Base-by-base conservation (phyloP, 2,329 filamentous ascomycete genomes). In the Colletotrichum chrysophilum region DNA sequence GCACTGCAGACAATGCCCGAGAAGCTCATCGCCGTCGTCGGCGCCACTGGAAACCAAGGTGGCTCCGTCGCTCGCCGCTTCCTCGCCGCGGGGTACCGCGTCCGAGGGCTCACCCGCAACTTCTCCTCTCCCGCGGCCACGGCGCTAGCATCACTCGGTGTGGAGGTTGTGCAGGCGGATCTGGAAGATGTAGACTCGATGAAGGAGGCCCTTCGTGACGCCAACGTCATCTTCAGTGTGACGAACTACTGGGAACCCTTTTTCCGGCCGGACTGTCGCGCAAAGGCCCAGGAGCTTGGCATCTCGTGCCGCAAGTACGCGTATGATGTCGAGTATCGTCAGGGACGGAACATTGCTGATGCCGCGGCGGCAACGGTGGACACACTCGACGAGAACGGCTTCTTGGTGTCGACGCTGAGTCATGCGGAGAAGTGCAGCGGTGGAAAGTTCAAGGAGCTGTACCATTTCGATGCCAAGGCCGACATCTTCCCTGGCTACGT, bases 231-330 rank as follows among this genome's bases (percentile, higher is more conserved):
- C 75, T 92, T 91, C 81, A 85, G 85, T 75, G 87, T 90, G 66
- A 92, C 90, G 0, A 86, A 91, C 76, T 91, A 89, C 81, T 91
- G 88, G 87, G 86, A 89, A 70, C 84, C 86, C 4, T 90, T 90
- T 78, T 86, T 86, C 79, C 83, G 85, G 4, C 83, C 85, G 0
- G 86, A 87, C 75, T 85, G 83, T 74, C 85, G 86, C 14, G 79
- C 81, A 26, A 82, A 83, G 66, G 87, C 86, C 4, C 74, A 79
- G 5, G 82, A 84, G 36, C 78, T 81, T 14, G 87, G 86, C 7
- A 80, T 88, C 18, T 85, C 83, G 0, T 87, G 85, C 77, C 84
- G 87, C 13, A 80, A 80, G 70, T 87, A 85, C 74, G 87, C 87
- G 1, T 89, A 88, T 75, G 83, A 89, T 1, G 81, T 87, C 4